These are phyloP conservation scores for Gorgonomyces haynaldii DNA, from an alignment of 192 early-diverging fungal species.

Conservation along the genomic window DNA sequence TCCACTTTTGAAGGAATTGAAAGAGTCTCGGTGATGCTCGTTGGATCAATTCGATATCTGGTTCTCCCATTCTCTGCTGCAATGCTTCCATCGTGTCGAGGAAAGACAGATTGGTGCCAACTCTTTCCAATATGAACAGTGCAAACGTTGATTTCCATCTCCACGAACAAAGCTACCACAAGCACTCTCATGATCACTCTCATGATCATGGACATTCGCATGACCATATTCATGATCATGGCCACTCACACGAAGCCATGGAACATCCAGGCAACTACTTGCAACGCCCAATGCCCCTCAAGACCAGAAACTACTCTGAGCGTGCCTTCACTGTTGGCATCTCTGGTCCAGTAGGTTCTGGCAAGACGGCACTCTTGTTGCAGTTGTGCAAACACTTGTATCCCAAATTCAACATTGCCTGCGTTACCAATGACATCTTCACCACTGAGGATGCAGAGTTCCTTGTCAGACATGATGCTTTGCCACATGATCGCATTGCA, in stretches of 20 bases:
- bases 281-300: constrained; percentile 58
- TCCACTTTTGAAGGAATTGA: too few relatives aligned
- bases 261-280: constrained; percentile 75
- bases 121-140: too few relatives aligned
- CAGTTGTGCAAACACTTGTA: constrained; percentile 75
- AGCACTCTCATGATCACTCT: not conserved
- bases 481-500: constrained; percentile 72
- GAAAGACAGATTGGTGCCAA: too few relatives aligned
- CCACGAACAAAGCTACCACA: not conserved
- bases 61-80: too few relatives aligned
- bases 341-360: constrained; percentile 87
- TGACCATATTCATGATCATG: constrained; percentile 55
- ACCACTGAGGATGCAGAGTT: constrained; percentile 96
- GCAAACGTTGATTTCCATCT: not conserved
- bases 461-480: constrained; percentile 74
- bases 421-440: constrained; percentile 97
- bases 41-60: too few relatives aligned
- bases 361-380: constrained; percentile 89
- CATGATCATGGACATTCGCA: constrained; percentile 16
- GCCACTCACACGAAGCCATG: constrained; percentile 83
- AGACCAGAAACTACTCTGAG: constrained; percentile 76
- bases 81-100: too few relatives aligned
- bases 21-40: too few relatives aligned
- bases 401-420: constrained; percentile 70
- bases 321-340: constrained; percentile 91